Evolutionary conservation across 129 eudicot genomes (phyloP).

Genomic region (Lactuca saligna): DNA sequence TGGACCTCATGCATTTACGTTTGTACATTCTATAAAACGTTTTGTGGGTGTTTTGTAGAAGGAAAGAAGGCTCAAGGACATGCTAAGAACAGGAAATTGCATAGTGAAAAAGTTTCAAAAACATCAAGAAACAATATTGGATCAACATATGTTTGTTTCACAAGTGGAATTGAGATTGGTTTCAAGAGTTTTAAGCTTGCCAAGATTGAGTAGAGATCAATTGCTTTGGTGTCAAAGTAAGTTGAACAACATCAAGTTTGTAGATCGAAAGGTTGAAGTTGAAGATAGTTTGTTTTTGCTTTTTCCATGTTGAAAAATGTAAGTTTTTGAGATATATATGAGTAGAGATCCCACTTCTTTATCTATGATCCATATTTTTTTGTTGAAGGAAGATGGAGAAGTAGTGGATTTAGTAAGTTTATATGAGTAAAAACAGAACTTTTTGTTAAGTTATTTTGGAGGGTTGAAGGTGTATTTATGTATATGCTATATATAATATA

Average conservation of each 20-base stretch:
- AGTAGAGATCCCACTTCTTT: conserved; percentile 40
- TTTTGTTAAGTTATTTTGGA: conserved; percentile 15
- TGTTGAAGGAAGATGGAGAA: conserved; percentile 29
- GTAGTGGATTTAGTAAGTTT: conserved; percentile 34
- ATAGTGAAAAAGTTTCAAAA: conserved; percentile 75
- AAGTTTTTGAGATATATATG: background rate
- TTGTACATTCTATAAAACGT: conserved; percentile 5
- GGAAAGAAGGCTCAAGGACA: conserved; percentile 72
- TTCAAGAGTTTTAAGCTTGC: conserved; percentile 63
- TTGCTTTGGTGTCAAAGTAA: conserved; percentile 76
- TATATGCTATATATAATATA: conserved; percentile 17
- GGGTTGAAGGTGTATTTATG: conserved; percentile 28
- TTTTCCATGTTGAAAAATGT: conserved; percentile 58
- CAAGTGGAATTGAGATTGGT: conserved; percentile 76
- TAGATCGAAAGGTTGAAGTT: conserved; percentile 48
- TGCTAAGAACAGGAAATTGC: conserved; percentile 71
- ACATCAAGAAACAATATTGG: conserved; percentile 42
- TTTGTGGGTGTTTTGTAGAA: conserved; percentile 48
- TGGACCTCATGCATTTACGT: background rate
- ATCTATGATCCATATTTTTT: conserved; percentile 33
- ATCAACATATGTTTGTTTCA: conserved; percentile 43
- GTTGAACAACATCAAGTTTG: conserved; percentile 52
- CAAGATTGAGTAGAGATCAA: conserved; percentile 70
- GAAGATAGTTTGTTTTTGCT: conserved; percentile 69
- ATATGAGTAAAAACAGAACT: conserved; percentile 14